phyloP scores from a whole-genome alignment of 176 grass and related monocot species.

The Tillandsia leiboldiana region DNA sequence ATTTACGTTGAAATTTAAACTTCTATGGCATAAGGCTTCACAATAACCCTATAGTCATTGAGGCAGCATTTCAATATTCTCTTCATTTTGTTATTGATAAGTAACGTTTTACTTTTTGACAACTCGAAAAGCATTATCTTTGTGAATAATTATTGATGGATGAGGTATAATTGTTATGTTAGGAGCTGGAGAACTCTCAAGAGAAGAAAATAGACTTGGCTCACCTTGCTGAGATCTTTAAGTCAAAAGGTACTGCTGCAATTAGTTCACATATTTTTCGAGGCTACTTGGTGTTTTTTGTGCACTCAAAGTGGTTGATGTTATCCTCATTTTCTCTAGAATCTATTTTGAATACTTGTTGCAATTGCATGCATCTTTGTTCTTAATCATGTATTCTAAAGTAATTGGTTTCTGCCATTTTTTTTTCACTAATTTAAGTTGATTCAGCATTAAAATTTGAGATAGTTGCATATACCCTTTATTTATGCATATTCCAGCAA shows the following conservation, averaged over 20 bases:
- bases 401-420: background rate
- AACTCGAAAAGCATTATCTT: background rate
- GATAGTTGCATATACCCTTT: background rate
- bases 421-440: background rate
- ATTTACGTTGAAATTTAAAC: too few species aligned
- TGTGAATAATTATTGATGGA: background rate
- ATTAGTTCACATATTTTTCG: background rate
- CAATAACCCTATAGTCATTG: too few species aligned
- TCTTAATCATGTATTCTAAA: background rate
- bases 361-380: background rate
- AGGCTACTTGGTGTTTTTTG: background rate
- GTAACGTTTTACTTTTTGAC: conserved; percentile 1
- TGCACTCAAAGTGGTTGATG: background rate
- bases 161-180: background rate
- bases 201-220: conserved; percentile 28
- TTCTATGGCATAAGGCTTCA: too few species aligned
- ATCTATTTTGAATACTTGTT: background rate
- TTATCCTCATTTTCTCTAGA: background rate
- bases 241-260: conserved; percentile 47
- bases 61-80: conserved; percentile 1
- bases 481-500: too few species aligned
- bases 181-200: conserved; percentile 38
- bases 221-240: conserved; percentile 62
- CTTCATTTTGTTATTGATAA: background rate
- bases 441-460: background rate